Evolutionary conservation across 1,284 basidiomycete species (phyloP).

Genomic region (Nidula niveotomentosa): DNA sequence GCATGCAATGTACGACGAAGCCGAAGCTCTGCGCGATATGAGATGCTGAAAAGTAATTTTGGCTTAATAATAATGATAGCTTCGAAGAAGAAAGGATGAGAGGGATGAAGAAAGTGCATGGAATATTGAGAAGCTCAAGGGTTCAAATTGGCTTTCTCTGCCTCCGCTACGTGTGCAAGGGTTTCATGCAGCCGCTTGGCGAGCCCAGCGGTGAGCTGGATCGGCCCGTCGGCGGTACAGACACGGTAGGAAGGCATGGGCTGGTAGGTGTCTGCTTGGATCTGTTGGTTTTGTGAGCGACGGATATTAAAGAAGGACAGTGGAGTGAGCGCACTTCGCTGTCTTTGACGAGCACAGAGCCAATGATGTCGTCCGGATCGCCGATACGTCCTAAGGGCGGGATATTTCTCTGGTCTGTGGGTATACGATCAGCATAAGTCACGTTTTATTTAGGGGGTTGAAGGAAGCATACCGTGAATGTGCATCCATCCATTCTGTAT

Average conservation of each 20-base stretch:
- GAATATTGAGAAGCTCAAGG: background rate
- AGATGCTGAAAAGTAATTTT: background rate
- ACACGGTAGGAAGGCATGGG: conserved; percentile 80
- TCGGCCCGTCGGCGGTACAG: conserved; percentile 68
- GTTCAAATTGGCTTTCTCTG: conserved; percentile 5
- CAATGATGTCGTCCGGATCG: conserved; percentile 80
- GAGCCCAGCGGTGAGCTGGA: conserved; percentile 63
- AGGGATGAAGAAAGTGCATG: background rate
- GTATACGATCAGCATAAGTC: background rate
- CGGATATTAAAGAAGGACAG: background rate
- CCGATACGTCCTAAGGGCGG: conserved; percentile 73
- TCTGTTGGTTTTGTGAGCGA: conserved; percentile 33
- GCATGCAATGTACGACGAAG: no score
- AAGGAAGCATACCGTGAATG: conserved; percentile 58
- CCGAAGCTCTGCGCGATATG: no score
- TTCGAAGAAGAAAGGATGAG: background rate
- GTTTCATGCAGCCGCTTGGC: conserved; percentile 39
- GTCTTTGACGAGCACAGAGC: conserved; percentile 67
- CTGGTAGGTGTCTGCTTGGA: conserved; percentile 69
- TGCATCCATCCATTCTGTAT: conserved; percentile 80
- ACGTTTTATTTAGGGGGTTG: background rate
- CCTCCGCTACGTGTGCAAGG: conserved; percentile 11
- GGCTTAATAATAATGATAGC: background rate
- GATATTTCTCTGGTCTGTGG: conserved; percentile 65
- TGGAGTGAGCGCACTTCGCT: conserved; percentile 49